Base-by-base conservation (phyloP, 2,329 filamentous ascomycete species). In the Fusarium duplospermum region DNA sequence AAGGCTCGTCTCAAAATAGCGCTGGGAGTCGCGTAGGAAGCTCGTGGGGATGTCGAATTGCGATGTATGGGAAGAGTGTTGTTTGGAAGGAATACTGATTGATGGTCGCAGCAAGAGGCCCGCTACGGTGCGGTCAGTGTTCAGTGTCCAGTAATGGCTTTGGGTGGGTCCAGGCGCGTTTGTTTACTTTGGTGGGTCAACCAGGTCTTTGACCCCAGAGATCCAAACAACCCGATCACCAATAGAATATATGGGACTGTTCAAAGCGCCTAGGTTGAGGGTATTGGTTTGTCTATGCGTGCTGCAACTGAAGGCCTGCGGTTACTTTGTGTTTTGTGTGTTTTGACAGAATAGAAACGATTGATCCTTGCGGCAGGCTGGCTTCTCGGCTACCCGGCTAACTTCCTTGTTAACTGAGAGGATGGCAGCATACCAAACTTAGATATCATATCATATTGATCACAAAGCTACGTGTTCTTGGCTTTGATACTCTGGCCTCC, bases 171-270 rank as follows among this genome's bases (percentile, higher is more conserved):
- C 50, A 58, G 67, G 58, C 78, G 79, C 78, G 80, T 81, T 81
- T 82, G 80, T 82, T 82, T 82, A 82, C 80, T 77, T 79, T 75
- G 73, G 70, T 77, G 67, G 68, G 59, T 70, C 63, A 57, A 58
- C 36, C 59, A 73, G 42, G 42, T 67, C 54, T 60, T 38, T 67
- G 61, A 33, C n/a, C 52, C 42, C 64, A 58, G 67, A 74, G 68
- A 74, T 72, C 71, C 60, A 74, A 74, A 74, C 72, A 74, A 59
- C 56, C 24, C 35, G 36, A 22, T 50, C 38, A 52, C 40, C 24
- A 66, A 65, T 61, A 33, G 33, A 35, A 54, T 24, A 45, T 35
- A 24, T 36, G 40, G 22, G 42, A 36, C 20, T 38, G 11, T 20
- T 31, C 47, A 52, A 52, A 52, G 47, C 47, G 47, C 27, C 47